phyloP scores from a whole-genome alignment of 768 basidiomycete species.

The Panaeolus papilionaceus region DNA sequence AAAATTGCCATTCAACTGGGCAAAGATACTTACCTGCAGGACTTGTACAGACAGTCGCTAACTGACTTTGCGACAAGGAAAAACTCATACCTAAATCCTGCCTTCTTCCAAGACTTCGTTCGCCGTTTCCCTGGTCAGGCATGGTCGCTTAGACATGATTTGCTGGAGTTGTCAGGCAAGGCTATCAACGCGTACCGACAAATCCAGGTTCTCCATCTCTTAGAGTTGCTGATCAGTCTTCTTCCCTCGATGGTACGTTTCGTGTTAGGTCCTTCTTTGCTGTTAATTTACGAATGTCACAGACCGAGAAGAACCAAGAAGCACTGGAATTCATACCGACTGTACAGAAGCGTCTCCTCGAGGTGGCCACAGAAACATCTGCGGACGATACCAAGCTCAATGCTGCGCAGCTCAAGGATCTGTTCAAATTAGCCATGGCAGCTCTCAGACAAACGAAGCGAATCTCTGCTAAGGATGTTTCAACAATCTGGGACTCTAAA shows the following conservation, averaged over 20 bases:
- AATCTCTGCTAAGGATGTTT: constrained; percentile 37
- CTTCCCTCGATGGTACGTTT: constrained; percentile 54
- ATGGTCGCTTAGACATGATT: constrained; percentile 66
- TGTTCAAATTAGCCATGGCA: constrained; percentile 71
- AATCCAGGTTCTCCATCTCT: constrained; percentile 74
- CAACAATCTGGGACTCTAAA: constrained; percentile 62
- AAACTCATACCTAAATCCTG: constrained; percentile 71
- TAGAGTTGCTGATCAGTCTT: constrained; percentile 67
- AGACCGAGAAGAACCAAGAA: constrained; percentile 41
- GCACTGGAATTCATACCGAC: constrained; percentile 54
- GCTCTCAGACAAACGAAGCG: constrained; percentile 72
- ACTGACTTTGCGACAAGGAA: constrained; percentile 83
- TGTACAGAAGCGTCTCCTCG: constrained; percentile 56
- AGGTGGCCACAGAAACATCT: constrained; percentile 54
- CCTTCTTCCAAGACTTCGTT: constrained; percentile 83
- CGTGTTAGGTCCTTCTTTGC: background rate
- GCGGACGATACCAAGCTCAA: constrained; percentile 53
- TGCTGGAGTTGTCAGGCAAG: constrained; percentile 61
- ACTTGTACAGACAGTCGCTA: constrained; percentile 70
- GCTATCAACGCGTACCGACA: constrained; percentile 81
- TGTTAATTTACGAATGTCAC: constrained; percentile 20
- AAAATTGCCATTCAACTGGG: constrained; percentile 52
- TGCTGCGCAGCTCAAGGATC: constrained; percentile 76
- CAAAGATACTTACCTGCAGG: constrained; percentile 49
- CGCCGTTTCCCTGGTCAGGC: constrained; percentile 66